A percentile compares a stretch with the other conserved stretches of the same genome.
These are phyloP conservation scores for Aspergillus sp. DNA, from an alignment of 2,329 filamentous ascomycete genomes.

Conservation along the genomic window DNA sequence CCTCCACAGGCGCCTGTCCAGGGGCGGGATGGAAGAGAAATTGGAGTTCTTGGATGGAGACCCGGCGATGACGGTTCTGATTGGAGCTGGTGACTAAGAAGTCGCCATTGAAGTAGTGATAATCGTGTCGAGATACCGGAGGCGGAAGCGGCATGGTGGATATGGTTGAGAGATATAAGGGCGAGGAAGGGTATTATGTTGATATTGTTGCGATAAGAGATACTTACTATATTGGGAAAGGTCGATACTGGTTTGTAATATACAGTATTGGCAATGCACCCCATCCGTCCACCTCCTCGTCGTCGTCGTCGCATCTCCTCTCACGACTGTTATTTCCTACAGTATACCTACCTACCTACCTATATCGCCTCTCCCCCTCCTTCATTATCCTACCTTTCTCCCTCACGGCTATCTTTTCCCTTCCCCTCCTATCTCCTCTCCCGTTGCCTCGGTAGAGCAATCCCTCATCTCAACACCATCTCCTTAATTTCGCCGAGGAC, in stretches of 20 bases:
- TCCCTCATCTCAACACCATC: not conserved
- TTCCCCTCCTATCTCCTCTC: not conserved
- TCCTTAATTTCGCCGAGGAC: not conserved
- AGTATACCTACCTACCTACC: not conserved
- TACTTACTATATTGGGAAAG: not conserved
- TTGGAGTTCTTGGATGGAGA: conserved; percentile 44
- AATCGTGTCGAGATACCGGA: conserved; percentile 36
- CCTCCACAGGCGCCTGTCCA: conserved; percentile 29
- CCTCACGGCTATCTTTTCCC: not conserved
- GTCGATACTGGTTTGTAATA: not conserved
- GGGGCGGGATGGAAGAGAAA: conserved; percentile 36
- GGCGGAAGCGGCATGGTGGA: not conserved
- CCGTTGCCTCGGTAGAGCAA: not conserved
- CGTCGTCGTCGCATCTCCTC: not conserved
- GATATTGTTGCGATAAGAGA: not conserved
- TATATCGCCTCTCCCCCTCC: not conserved
- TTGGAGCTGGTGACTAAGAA: conserved; percentile 47
- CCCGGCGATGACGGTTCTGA: conserved; percentile 47
- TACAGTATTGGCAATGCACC: not conserved
- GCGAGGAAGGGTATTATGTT: not conserved
- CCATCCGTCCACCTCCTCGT: not conserved
- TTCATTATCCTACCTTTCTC: not conserved
- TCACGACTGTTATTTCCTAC: not conserved
- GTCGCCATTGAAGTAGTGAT: conserved; percentile 43
- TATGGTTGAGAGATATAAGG: not conserved